Evolutionary conservation across 148 eudicot species (phyloP), one percentile per base, ranked within the genome.

Genomic region (Pharnaceum exiguum): DNA sequence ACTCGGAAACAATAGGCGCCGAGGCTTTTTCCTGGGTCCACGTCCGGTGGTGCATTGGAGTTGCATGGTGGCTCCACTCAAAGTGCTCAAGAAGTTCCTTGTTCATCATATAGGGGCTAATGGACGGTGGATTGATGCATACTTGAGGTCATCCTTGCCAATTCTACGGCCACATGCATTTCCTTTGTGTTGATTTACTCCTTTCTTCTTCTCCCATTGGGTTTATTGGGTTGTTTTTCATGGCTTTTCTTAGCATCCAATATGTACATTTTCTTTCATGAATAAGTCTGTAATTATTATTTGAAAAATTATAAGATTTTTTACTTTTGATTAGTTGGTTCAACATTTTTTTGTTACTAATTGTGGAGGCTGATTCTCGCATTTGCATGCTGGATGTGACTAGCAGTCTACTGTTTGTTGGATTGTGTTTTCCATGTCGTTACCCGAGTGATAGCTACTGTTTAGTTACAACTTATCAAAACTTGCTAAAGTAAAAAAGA

Each of bases 161-260:
- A 58, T 89, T 17, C 60, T 89, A 55, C 75, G 96, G 53, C 87
- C 96, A 18, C 89, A 82, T 43, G 49, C 79, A 17, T 85, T 89
- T 62, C 96, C 96, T 9, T 60, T 85, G 36, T 85, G 86, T 70
- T 88, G 39, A 75, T 51, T 42, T 30, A 2, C 29, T 18, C 9
- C 12, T 54, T 26, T 57, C 40, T 25, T 35, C n/a, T 26, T 18
- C 16, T n/a, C 7, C 15, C 10, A 24, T 35, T 13, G 15, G 27
- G 38, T n/a, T 58, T 47, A 9, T 43, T 8, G 29, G 51, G 17
- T 22, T 42, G 27, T 27, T n/a, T 7, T 4, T 42, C 21, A 5
- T 42, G 4, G 22, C 4, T 42, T 3, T n/a, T 38, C n/a, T 38
- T 38, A 38, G 11, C 19, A n/a, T 42, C 46, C n/a, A 42, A 5